Base-by-base conservation (phyloP, 169 alveolate species). In the Eimeria falciformis region DNA sequence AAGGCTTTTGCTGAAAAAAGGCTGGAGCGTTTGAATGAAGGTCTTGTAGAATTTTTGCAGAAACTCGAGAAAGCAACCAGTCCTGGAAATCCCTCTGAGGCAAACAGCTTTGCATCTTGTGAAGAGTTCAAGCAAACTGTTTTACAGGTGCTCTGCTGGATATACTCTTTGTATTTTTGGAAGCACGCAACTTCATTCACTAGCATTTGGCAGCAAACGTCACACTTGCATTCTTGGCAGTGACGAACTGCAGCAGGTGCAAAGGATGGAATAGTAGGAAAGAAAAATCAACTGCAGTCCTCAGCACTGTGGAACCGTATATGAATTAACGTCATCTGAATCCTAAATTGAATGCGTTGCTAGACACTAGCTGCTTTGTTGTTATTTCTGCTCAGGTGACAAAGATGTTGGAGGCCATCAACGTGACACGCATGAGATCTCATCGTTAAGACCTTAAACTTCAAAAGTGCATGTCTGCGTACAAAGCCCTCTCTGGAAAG, bases 51-150 rank as follows among this genome's bases (percentile, higher is more conserved):
- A 21, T 81, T 81, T 45, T 53, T 81, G 14, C 58, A 81, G 46
- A 55, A 46, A 33, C 75, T 43, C 29, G 89, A 81, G 46, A 6
- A 55, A 27, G 89, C 89, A 50, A 81, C 89, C 25, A 53, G 33
- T 29, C 55, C 89, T 55, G 56, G 56, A 29, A 45, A 43, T 53
- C 71, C 37, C 17, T 71, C 50, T 50, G 73, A 18, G 33, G 27
- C 55, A 29, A 12, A 53, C 21, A 53, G 29, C 56, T 33, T 55
- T 27, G 58, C 56, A 43, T 29, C 37, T 53, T 50, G 68, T 17
- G 89, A 40, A 50, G 89, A 81, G 46, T 75, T 81, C 33, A 81
- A 65, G 73, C 43, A 81, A 65, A 53, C 89, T 12, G 77, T 81
- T 5, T 81, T 81, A 27, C 89, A 81, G 89, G 89, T 81, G 43